These are phyloP conservation scores for Psilocybe sp. DNA, from an alignment of 768 basidiomycete species.

Conservation along the genomic window DNA sequence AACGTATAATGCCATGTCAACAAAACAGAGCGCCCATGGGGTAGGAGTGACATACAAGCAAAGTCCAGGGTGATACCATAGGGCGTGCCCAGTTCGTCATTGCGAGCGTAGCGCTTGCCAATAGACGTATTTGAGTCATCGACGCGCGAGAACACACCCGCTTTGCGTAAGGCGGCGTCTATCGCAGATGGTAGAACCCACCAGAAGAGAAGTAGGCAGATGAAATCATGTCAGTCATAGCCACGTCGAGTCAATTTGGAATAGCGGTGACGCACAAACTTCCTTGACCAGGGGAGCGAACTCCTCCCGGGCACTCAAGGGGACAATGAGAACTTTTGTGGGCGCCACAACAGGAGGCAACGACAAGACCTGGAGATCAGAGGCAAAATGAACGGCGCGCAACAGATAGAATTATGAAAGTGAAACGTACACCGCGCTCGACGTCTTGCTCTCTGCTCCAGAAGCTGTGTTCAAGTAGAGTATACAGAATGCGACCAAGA, in stretches of 20 bases:
- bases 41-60: slow-evolving; percentile 48
- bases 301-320: slow-evolving; percentile 81
- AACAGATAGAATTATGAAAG: not conserved
- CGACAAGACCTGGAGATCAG: slow-evolving; percentile 69
- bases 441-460: slow-evolving; percentile 93
- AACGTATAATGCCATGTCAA: not conserved
- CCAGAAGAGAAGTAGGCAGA: slow-evolving; percentile 1
- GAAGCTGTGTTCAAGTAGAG: slow-evolving; percentile 91
- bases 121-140: slow-evolving; percentile 96
- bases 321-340: slow-evolving; percentile 95
- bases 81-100: slow-evolving; percentile 98
- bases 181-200: slow-evolving; percentile 4
- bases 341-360: slow-evolving; percentile 89
- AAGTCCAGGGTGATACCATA: slow-evolving; percentile 97
- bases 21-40: not conserved
- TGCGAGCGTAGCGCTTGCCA: slow-evolving; percentile 95
- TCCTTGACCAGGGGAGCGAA: slow-evolving; percentile 83
- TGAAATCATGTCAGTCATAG: slow-evolving; percentile 13
- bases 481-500: slow-evolving; percentile 92
- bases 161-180: slow-evolving; percentile 86
- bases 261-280: slow-evolving; percentile 68
- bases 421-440: slow-evolving; percentile 73
- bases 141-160: slow-evolving; percentile 89
- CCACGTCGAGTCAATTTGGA: slow-evolving; percentile 5
- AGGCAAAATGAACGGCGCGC: slow-evolving; percentile 1